Percentiles rank a stretch among this genome's conserved stretches.
Conservation (phyloP, 495 filamentous ascomycete species). For the Aspergillus olivimuriae region DNA sequence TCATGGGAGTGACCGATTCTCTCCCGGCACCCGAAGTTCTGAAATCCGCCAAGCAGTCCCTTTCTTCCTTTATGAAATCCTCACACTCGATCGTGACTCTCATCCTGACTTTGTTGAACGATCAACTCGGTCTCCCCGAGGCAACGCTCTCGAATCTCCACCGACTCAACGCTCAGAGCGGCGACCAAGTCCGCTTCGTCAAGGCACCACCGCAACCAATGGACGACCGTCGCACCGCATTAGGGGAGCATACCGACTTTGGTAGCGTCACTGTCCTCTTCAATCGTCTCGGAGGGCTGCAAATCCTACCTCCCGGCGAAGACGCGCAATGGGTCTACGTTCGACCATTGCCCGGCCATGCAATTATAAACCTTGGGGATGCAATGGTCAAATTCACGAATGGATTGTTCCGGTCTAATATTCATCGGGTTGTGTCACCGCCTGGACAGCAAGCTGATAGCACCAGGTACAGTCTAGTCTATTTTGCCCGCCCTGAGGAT, state of each 20-base stretch:
- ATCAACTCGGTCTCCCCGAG: conserved; percentile 42
- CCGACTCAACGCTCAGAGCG: conserved; percentile 40
- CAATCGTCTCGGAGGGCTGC: conserved; percentile 55
- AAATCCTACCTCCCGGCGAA: conserved; percentile 44
- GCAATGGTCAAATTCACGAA: conserved; percentile 58
- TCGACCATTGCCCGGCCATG: conserved; percentile 48
- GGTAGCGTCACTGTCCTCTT: conserved; percentile 52
- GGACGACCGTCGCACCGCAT: conserved; percentile 31
- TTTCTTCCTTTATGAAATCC: conserved; percentile 40
- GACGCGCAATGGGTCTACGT: conserved; percentile 55
- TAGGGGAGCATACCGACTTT: conserved; percentile 50
- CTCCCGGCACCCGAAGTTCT: conserved; percentile 43
- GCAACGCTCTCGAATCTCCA: conserved; percentile 44
- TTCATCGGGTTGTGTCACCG: conserved; percentile 55
- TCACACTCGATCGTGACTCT: conserved; percentile 44
- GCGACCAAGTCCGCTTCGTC: conserved; percentile 55
- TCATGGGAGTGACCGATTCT: conserved; percentile 36
- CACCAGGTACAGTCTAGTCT: conserved; percentile 54
- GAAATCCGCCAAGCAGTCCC: conserved; percentile 26
- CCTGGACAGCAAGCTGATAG: conserved; percentile 46
- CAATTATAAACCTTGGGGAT: conserved; percentile 61
- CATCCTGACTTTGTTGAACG: conserved; percentile 45
- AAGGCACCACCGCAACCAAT: conserved; percentile 38
- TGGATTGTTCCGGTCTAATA: conserved; percentile 53
- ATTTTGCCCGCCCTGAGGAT: conserved; percentile 57